Conservation (phyloP, 495 filamentous ascomycete genomes). For the Hypoxylon cercidicola region DNA sequence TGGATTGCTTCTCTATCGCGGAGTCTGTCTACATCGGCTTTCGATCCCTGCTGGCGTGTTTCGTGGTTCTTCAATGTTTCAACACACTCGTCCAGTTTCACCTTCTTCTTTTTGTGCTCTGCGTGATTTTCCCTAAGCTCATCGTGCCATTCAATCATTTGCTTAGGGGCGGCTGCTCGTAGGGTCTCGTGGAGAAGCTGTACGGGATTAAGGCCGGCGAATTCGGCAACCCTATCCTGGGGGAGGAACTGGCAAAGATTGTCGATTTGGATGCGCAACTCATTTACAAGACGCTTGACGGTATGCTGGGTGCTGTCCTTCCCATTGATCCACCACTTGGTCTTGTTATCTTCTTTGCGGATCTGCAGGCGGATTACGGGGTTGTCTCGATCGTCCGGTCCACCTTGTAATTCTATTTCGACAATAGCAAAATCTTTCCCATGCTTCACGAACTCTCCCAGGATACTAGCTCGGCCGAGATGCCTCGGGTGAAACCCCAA, state of each 20-base stretch:
- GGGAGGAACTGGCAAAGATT: conserved; percentile 98
- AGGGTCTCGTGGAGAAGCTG: conserved; percentile 88
- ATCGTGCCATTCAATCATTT: conserved; percentile 84
- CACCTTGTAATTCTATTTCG: conserved; percentile 85
- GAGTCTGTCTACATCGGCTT: conserved; percentile 85
- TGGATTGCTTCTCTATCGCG: conserved; percentile 77
- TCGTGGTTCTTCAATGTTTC: conserved; percentile 73
- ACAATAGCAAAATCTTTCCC: conserved; percentile 79
- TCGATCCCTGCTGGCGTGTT: conserved; percentile 77
- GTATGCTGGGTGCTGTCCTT: conserved; percentile 63
- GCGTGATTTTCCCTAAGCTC: conserved; percentile 74
- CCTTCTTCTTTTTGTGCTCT: conserved; percentile 72
- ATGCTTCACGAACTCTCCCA: conserved; percentile 94
- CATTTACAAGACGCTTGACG: conserved; percentile 71
- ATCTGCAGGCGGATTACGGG: conserved; percentile 79
- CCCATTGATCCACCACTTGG: conserved; percentile 76
- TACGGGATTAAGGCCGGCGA: conserved; percentile 84
- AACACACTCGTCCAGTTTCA: conserved; percentile 65
- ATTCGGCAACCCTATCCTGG: conserved; percentile 95
- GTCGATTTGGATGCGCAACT: conserved; percentile 90
- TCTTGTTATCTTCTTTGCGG: conserved; percentile 81
- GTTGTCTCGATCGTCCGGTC: conserved; percentile 64
- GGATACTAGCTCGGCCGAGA: conserved; percentile 87
- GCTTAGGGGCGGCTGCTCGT: conserved; percentile 80
- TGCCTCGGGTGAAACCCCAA: conserved; percentile 85